phyloP scores from a whole-genome alignment of 345 rosid species.

The Durio zibethinus region DNA sequence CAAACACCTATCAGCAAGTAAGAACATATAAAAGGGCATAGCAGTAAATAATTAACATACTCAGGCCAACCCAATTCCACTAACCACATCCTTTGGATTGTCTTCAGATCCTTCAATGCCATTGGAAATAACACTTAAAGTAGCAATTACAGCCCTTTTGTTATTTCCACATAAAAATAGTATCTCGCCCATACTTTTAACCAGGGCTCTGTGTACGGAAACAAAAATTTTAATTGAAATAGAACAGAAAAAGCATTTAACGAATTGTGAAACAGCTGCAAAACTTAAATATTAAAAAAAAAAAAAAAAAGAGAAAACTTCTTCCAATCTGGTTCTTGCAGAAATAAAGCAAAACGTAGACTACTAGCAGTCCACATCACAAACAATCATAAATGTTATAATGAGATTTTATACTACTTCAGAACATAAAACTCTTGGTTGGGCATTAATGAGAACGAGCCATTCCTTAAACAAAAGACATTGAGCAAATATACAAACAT shows the following conservation, averaged over 20 bases:
- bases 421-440: background rate
- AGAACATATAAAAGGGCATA: background rate
- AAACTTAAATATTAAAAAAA: background rate
- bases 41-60: background rate
- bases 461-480: background rate
- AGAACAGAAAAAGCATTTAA: background rate
- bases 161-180: slow-evolving; percentile 77
- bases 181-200: slow-evolving; percentile 89
- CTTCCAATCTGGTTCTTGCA: background rate
- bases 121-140: slow-evolving; percentile 33
- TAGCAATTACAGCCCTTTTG: slow-evolving; percentile 64
- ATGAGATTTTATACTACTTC: background rate
- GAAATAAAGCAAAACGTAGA: background rate
- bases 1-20: slow-evolving; percentile 10
- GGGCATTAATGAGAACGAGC: background rate
- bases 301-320: background rate
- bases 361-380: background rate
- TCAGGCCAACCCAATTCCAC: slow-evolving; percentile 17
- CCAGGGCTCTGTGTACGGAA: slow-evolving; percentile 59
- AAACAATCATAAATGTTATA: background rate
- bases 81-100: slow-evolving; percentile 52
- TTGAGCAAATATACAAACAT: background rate
- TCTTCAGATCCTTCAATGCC: slow-evolving; percentile 32
- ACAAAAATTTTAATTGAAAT: background rate
- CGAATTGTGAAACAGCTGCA: background rate